Conservation (phyloP, 2,329 filamentous ascomycete species). For the Leptographium wingfieldii region DNA sequence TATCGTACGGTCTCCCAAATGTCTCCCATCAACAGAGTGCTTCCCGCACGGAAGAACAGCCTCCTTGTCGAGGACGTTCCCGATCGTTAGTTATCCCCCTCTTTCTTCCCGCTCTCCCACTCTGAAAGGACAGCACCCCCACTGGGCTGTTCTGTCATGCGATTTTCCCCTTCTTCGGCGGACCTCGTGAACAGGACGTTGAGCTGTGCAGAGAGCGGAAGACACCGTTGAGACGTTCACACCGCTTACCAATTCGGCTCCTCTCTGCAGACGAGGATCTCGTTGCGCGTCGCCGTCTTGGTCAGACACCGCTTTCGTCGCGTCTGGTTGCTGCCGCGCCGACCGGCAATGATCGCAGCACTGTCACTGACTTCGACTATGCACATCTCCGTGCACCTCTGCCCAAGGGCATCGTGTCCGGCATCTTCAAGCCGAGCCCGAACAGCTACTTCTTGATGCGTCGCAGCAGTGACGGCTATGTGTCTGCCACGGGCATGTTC, state of each 20-base stretch:
- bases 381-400: constrained; percentile 87
- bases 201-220: not conserved
- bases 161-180: not conserved
- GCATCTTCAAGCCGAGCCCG: constrained; percentile 81
- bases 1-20: constrained; percentile 9
- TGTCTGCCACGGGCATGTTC: constrained; percentile 85
- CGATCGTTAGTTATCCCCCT: constrained; percentile 26
- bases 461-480: constrained; percentile 70
- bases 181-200: too few relatives aligned
- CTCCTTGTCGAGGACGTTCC: constrained; percentile 41
- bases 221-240: not conserved
- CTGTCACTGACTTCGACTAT: constrained; percentile 83
- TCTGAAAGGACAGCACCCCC: not conserved
- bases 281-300: constrained; percentile 72
- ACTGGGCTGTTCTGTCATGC: not conserved
- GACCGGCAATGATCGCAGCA: constrained; percentile 56
- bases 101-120: not conserved
- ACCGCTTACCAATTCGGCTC: not conserved
- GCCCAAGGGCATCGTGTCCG: constrained; percentile 80
- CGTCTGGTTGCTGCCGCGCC: constrained; percentile 64
- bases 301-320: constrained; percentile 79
- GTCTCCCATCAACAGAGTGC: constrained; percentile 11
- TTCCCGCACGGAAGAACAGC: constrained; percentile 39
- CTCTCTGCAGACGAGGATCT: constrained; percentile 52
- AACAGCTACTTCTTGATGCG: constrained; percentile 97